phyloP scores from a whole-genome alignment of 306 rosid species.

The Cyclanthera cordifolia region DNA sequence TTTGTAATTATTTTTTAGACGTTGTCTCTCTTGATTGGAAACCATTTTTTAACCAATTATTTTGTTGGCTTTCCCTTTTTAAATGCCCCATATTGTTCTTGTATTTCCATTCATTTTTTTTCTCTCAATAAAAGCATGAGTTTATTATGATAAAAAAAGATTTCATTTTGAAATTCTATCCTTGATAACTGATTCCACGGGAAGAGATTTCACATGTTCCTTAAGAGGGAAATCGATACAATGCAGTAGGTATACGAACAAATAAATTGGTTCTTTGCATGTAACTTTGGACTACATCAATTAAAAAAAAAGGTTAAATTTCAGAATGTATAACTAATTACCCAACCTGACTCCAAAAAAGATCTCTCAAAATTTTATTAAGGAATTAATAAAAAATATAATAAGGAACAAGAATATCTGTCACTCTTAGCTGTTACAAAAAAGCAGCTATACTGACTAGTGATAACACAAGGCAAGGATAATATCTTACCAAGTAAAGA shows the following conservation, averaged over 20 bases:
- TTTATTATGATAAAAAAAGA: no score
- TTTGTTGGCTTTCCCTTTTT: no score
- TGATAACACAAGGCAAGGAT: not conserved
- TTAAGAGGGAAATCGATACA: not conserved
- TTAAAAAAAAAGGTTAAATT: not conserved
- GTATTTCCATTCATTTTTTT: no score
- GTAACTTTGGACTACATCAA: not conserved
- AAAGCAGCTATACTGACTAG: slow-evolving; percentile 1
- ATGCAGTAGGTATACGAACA: not conserved
- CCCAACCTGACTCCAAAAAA: not conserved
- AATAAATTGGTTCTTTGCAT: not conserved
- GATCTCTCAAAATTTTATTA: not conserved
- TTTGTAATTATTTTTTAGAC: no score
- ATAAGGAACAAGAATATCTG: not conserved
- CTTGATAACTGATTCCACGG: not conserved
- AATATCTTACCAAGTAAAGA: slow-evolving; percentile 63
- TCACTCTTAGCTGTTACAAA: not conserved
- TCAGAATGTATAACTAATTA: not conserved
- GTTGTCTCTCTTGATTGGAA: no score
- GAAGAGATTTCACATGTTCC: not conserved
- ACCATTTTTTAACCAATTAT: no score
- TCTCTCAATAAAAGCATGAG: no score
- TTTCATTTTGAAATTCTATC: not conserved
- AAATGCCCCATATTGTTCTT: no score
- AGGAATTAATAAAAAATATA: not conserved